phyloP scores from a whole-genome alignment of 1,284 basidiomycete genomes.

The Butyriboletus appendiculatus region DNA sequence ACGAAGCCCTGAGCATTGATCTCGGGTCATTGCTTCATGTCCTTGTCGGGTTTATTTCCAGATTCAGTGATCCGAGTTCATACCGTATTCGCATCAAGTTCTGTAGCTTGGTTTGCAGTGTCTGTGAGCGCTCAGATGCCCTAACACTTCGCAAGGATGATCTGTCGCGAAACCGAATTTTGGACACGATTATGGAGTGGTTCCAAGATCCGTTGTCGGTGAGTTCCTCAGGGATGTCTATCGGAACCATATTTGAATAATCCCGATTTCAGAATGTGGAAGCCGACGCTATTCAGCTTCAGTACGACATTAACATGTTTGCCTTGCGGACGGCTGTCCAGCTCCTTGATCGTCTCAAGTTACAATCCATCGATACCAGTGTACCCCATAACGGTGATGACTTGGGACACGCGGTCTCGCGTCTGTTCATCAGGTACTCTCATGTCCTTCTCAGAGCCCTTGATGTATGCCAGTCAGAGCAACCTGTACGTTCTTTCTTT shows the following conservation, averaged over 20 bases:
- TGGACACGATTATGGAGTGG: constrained; percentile 81
- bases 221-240: constrained; percentile 19
- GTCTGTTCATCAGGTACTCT: constrained; percentile 80
- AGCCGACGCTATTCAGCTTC: constrained; percentile 36
- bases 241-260: constrained; percentile 8
- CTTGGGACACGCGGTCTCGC: constrained; percentile 65
- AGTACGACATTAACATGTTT: constrained; percentile 70
- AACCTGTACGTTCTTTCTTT: constrained; percentile 38
- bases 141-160: constrained; percentile 68
- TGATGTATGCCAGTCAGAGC: constrained; percentile 50
- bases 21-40: constrained; percentile 65
- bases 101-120: constrained; percentile 70
- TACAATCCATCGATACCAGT: constrained; percentile 60
- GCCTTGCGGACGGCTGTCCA: constrained; percentile 73
- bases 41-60: constrained; percentile 67
- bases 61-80: constrained; percentile 55
- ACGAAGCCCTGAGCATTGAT: constrained; percentile 70
- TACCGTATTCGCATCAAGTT: constrained; percentile 76
- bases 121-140: constrained; percentile 63
- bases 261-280: constrained; percentile 29
- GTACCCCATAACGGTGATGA: constrained; percentile 60
- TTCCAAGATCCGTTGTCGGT: constrained; percentile 55
- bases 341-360: constrained; percentile 73
- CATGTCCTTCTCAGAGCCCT: constrained; percentile 64
- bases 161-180: constrained; percentile 64